Conservation (phyloP, 768 basidiomycete genomes). For the Saitozyma podzolica region DNA sequence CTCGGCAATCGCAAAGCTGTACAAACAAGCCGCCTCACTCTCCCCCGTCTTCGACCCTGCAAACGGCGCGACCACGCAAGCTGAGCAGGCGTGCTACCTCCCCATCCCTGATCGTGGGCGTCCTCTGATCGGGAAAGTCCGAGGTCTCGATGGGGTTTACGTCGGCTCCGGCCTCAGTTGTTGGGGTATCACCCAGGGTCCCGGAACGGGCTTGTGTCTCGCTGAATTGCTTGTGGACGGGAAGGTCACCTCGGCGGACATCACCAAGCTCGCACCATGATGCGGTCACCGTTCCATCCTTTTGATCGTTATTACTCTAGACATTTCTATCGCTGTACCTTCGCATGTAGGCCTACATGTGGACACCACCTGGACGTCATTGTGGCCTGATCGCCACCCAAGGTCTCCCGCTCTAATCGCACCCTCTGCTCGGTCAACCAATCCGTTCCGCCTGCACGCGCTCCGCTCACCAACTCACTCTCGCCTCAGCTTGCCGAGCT, state of each 20-base stretch:
- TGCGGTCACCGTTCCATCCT: background rate
- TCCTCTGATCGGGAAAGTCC: conserved; percentile 71
- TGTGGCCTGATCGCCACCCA: too few relatives aligned
- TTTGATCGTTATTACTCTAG: background rate
- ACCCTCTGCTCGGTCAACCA: too few relatives aligned
- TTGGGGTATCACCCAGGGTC: conserved; percentile 56
- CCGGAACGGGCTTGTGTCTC: conserved; percentile 75
- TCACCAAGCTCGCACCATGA: conserved; percentile 53
- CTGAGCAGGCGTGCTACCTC: conserved; percentile 73
- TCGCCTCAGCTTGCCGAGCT: background rate
- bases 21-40: conserved; percentile 49
- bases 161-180: conserved; percentile 64
- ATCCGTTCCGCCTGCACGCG: too few relatives aligned
- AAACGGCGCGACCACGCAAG: conserved; percentile 59
- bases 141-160: conserved; percentile 64
- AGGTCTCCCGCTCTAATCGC: too few relatives aligned
- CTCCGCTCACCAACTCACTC: too few relatives aligned
- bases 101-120: conserved; percentile 63
- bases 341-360: too few relatives aligned
- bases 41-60: conserved; percentile 40
- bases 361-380: too few relatives aligned
- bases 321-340: background rate
- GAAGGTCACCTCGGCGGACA: conserved; percentile 61
- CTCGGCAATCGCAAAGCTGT: conserved; percentile 60
- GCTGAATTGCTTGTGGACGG: conserved; percentile 72